Conservation (phyloP, 345 rosid genomes). For the Capsella bursapastoris region DNA sequence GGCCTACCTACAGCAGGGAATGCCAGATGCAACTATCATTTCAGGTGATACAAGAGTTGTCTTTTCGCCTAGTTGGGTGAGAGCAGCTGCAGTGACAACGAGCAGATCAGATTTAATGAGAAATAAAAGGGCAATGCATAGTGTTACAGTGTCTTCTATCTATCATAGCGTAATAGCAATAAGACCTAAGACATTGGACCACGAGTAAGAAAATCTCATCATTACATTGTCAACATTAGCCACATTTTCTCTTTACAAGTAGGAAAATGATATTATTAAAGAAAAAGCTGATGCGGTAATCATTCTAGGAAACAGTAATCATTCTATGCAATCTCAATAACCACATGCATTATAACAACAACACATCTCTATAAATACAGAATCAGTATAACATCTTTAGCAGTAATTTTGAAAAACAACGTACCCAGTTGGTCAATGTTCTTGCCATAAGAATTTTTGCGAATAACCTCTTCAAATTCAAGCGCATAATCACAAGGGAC, state of each 20-base stretch:
- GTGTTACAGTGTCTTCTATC: conserved; percentile 7
- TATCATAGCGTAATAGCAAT: conserved; percentile 17
- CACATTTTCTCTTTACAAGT: not conserved
- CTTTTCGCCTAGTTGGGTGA: conserved; percentile 91
- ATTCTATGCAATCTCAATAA: conserved; percentile 14
- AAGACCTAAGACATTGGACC: conserved; percentile 17
- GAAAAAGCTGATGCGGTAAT: conserved; percentile 3
- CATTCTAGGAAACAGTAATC: conserved; percentile 18
- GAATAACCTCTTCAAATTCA: conserved; percentile 91
- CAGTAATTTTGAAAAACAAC: conserved; percentile 25
- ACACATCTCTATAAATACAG: conserved; percentile 15
- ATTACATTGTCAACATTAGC: not conserved
- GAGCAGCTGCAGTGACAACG: conserved; percentile 67
- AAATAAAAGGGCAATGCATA: conserved; percentile 25
- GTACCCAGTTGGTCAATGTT: conserved; percentile 82
- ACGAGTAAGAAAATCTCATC: not conserved
- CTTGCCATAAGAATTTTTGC: conserved; percentile 78
- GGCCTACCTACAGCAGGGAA: conserved; percentile 97
- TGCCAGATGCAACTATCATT: conserved; percentile 72
- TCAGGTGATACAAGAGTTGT: conserved; percentile 97
- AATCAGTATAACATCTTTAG: not conserved
- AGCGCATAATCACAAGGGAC: conserved; percentile 91
- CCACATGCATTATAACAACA: not conserved
- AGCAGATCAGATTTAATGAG: conserved; percentile 26
- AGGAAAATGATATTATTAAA: not conserved